Base-by-base conservation (phyloP, 2,329 filamentous ascomycete species). In the Zelopaecilomyces penicillatus region DNA sequence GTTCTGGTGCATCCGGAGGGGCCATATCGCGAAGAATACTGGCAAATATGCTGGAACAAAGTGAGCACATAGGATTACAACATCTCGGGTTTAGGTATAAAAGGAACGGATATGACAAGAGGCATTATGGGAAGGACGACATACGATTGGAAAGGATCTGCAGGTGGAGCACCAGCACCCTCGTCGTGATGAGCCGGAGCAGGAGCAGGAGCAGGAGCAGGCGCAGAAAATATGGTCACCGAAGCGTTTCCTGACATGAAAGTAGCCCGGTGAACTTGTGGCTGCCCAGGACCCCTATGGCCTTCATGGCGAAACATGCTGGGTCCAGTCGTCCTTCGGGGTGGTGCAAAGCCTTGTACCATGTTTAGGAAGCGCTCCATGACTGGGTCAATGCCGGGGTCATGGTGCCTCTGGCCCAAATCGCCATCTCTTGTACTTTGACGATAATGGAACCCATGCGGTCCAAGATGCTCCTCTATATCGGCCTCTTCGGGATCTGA, bases 401-500 rank as follows among this genome's bases (percentile, higher is more conserved):
- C 56, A 37, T 61, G 55, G 41, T 63, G 62, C n/a, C 42, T 47
- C 5, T 49, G 40, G 6, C 47, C 52, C 2, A 55, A 43, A 19
- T 56, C 32, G 9, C 36, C 61, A 5, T 49, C 44, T 42, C 61
- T 58, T 29, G 65, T 61, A 12, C 60, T 63, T 30, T 64, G 66
- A 29, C 63, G 62, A 42, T 66, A 63, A 38, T 63, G 61, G 48
- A 74, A 63, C 6, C 68, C 67, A 33, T 66, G 60, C 2, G 67
- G 65, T 1, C 65, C 68, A n/a, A 70, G 39, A 33, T 73, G 66
- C 29, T 80, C 71, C 27, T 79, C 74, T 47, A 81, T 76, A 53
- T 81, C 74, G 28, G 65, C 73, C 52, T 80, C 76, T 10, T 78
- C 77, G 1, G 76, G 76, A 46, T 82, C 78, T 2, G 76, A 76